Evolutionary conservation across 2,329 filamentous ascomycete species (phyloP).

Genomic region (Elsinoe perseae): DNA sequence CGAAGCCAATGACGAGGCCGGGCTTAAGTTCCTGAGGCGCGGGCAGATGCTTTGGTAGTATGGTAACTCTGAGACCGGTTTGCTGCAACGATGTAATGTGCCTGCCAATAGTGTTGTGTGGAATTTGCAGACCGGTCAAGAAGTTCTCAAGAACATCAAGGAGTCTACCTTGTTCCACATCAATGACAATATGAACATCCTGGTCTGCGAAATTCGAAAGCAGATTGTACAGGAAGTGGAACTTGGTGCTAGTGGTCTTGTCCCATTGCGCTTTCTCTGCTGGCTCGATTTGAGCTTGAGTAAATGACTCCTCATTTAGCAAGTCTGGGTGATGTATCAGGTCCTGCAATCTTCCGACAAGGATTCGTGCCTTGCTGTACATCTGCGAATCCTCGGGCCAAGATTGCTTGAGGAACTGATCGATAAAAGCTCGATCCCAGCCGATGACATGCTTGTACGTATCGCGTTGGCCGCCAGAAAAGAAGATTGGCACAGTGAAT

Average conservation of each 20-base stretch:
- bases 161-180: slow-evolving; percentile 25
- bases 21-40: not conserved
- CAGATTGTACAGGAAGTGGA: slow-evolving; percentile 30
- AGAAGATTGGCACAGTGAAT: slow-evolving; percentile 26
- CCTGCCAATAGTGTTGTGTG: slow-evolving; percentile 9
- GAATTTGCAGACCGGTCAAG: slow-evolving; percentile 23
- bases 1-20: slow-evolving; percentile 10
- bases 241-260: slow-evolving; percentile 30
- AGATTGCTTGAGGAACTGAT: slow-evolving; percentile 20
- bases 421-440: slow-evolving; percentile 21
- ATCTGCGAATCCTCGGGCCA: slow-evolving; percentile 14
- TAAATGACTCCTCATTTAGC: slow-evolving; percentile 26
- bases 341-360: slow-evolving; percentile 24
- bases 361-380: slow-evolving; percentile 6
- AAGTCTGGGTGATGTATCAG: slow-evolving; percentile 25
- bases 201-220: slow-evolving; percentile 24
- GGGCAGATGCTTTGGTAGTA: slow-evolving; percentile 1
- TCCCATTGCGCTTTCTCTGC: slow-evolving; percentile 30
- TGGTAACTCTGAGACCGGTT: not conserved
- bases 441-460: slow-evolving; percentile 25
- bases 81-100: not conserved
- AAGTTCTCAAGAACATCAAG: slow-evolving; percentile 30
- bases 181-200: slow-evolving; percentile 26
- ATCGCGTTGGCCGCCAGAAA: slow-evolving; percentile 28
- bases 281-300: slow-evolving; percentile 24